phyloP scores from a whole-genome alignment of 208 protist genomes.

The Trypanosoma rangeli region DNA sequence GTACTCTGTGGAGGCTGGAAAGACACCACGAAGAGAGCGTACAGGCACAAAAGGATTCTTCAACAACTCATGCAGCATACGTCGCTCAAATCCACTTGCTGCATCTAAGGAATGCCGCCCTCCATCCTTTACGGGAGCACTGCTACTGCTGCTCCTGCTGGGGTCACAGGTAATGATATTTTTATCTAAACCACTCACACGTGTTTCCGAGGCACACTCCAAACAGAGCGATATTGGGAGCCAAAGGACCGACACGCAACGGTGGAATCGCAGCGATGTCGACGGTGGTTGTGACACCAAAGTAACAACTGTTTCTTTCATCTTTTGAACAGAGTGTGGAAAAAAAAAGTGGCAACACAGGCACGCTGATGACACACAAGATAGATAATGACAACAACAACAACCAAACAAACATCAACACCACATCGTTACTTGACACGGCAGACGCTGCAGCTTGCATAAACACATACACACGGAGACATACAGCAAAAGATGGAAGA shows the following conservation, averaged over 20 bases:
- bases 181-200: not conserved
- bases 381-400: constrained; percentile 5
- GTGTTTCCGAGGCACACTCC: constrained; percentile 22
- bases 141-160: not conserved
- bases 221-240: constrained; percentile 63
- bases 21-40: constrained; percentile 31
- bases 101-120: not conserved
- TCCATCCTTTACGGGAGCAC: not conserved
- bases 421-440: not conserved
- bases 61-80: constrained; percentile 20
- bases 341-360: not conserved
- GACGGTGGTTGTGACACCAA: constrained; percentile 48
- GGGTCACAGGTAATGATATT: not conserved
- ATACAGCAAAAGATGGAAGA: constrained; percentile 14
- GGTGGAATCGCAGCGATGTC: constrained; percentile 50
- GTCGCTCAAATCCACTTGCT: constrained; percentile 40
- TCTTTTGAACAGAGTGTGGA: not conserved
- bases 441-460: not conserved
- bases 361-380: not conserved
- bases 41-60: constrained; percentile 30
- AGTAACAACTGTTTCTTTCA: constrained; percentile 4
- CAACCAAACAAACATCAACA: constrained; percentile 1
- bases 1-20: constrained; percentile 36
- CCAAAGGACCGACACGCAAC: constrained; percentile 69
- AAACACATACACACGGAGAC: not conserved